phyloP scores from a whole-genome alignment of 495 filamentous ascomycete species.

The Neurospora sp. region DNA sequence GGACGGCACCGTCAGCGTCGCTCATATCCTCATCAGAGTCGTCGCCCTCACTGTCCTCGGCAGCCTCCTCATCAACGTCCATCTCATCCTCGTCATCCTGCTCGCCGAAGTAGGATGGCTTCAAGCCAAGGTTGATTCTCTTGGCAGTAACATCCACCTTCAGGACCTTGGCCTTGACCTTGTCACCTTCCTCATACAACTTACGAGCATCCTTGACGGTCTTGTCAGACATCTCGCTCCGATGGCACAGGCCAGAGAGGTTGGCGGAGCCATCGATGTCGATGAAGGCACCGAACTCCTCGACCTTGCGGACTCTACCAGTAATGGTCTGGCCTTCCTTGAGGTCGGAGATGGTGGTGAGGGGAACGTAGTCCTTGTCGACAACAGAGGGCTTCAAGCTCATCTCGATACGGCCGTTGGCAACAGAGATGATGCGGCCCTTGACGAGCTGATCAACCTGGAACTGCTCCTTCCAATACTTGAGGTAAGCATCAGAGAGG shows the following conservation, averaged over 20 bases:
- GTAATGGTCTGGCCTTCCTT: conserved; percentile 70
- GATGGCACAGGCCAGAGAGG: conserved; percentile 86
- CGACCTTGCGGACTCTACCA: conserved; percentile 83
- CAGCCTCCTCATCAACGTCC: conserved; percentile 40
- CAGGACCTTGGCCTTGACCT: conserved; percentile 80
- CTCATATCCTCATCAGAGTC: conserved; percentile 39
- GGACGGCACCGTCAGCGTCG: conserved; percentile 44
- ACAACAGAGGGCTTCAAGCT: conserved; percentile 76
- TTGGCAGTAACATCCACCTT: conserved; percentile 62
- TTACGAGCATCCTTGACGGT: conserved; percentile 67
- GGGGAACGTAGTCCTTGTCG: conserved; percentile 66
- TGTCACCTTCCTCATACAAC: conserved; percentile 78
- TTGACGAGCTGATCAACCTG: conserved; percentile 80
- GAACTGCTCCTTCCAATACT: conserved; percentile 91
- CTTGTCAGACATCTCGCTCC: conserved; percentile 78
- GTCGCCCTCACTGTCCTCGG: conserved; percentile 32
- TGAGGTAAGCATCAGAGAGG: conserved; percentile 81
- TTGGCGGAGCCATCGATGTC: conserved; percentile 74
- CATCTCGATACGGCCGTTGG: conserved; percentile 70
- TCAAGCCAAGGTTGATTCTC: conserved; percentile 79
- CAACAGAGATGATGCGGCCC: conserved; percentile 65
- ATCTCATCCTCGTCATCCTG: conserved; percentile 40
- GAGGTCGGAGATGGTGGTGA: conserved; percentile 58
- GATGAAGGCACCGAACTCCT: conserved; percentile 91
- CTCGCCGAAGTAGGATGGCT: conserved; percentile 79